Base-by-base conservation (phyloP, 352 stramenopile species). In the Phytophthora multivora region DNA sequence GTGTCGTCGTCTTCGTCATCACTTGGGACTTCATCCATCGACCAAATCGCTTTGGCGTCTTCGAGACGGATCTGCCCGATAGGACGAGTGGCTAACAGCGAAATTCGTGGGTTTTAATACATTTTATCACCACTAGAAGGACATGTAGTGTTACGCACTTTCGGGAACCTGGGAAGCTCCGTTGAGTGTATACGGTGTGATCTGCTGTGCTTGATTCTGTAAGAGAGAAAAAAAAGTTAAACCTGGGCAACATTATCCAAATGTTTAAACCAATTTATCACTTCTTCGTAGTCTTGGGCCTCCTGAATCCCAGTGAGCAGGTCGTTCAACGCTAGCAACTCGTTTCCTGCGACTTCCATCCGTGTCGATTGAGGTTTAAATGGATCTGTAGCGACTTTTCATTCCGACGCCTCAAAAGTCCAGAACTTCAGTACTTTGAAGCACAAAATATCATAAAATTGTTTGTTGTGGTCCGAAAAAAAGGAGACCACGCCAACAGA, bases 41-140 rank as follows among this genome's bases (percentile, higher is more conserved):
- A 66, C 85, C 85, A 93, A 65, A 93, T 93, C 26, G 80, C 82
- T 48, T 86, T 90, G 7, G 77, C 63, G 38, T 92, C 80, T 11
- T 69, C 69, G 7, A 60, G 50, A 30, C 70, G 75, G 61, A 92
- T 92, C 55, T 91, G 83, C 15, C 85, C 83, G 52, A 92, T 93
- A 21, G 79, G 80, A 0, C 83, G 75, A 36, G 79, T 79, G 36
- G 80, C 80, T 89, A 35, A 3, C 35, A 40, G 15, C 12, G 9
- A 3, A 40, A n/a, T n/a, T 18, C 13, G 13, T 18, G 35, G 13
- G 6, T 40, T 33, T 33, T 9, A 45, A 21, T 21, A 39, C 25
- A 23, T 6, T 13, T 56, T 41, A 41, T 13, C 26, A n/a, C 39
- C 11, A 54, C 12, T n/a, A 7, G 1, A 13, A 4, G n/a, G n/a